Evolutionary conservation across 2,329 filamentous ascomycete genomes (phyloP), one percentile per base, ranked within the genome.

Genomic region (Triangularia verruculosa): DNA sequence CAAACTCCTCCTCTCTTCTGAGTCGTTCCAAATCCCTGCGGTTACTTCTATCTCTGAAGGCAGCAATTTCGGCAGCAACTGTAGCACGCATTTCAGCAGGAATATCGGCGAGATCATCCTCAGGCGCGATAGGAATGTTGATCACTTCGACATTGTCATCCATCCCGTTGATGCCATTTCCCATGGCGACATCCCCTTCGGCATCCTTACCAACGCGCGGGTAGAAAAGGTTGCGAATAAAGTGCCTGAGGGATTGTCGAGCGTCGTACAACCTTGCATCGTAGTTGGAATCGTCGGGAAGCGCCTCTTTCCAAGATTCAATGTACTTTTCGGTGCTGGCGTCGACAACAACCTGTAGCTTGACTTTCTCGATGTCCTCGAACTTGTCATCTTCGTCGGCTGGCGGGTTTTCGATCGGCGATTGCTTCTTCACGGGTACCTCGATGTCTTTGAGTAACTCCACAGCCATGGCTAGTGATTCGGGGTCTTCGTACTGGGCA

Each of bases 21-120:
- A 97, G 79, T 3, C 95, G 90, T 76, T 99, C 95, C 72, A 96
- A 79, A 73, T 99, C 95, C 43, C 94, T 85, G 66, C 90, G 87
- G 64, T 88, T 97, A 70, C 94, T 97, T 20, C 94, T 86, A 69
- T 99, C 95, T 68, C 95, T 86, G 80, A 99, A 99, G 0, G 93
- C 91, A 0, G 92, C 89, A 71, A 99, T 99, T 75, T 99, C 96
- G 63, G 89, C 89, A 0, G 95, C 92, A 15, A 99, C 95, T 0
- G 92, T 93, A 74, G 96, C 95, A 24, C 95, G 89, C 92, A 97
- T 96, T 74, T 98, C 95, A 0, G 92, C 89, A 0, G 95, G 95
- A 56, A 99, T 97, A 72, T 99, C 95, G 20, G 93, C 89, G 28
- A 99, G 82, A 73, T 99, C 95, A 72, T 99, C 96, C 67, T 99